These are phyloP conservation scores for Saccharomyces uvarum DNA, from an alignment of 1,139 yeast species.

Conservation along the genomic window DNA sequence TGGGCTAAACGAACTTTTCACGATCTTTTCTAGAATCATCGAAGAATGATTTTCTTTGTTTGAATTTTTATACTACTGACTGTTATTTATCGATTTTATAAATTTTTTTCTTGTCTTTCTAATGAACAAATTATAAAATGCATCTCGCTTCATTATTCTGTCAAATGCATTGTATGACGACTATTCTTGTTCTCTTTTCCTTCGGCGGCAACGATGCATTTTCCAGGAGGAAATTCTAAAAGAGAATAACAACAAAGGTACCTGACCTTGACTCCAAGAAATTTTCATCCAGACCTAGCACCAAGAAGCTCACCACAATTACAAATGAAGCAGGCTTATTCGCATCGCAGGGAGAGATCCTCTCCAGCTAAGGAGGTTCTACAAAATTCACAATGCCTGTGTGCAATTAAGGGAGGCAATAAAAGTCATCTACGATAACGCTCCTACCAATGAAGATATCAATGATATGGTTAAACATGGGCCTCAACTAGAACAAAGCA, in stretches of 20 bases:
- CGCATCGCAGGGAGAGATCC: no score
- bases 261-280: no score
- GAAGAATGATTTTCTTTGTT: neutral
- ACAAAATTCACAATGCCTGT: conserved; percentile 15
- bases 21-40: conserved; percentile 33
- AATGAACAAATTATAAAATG: neutral
- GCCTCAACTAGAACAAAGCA: conserved; percentile 8
- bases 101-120: neutral
- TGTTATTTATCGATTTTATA: neutral
- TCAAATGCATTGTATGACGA: no score
- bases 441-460: conserved; percentile 8
- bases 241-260: no score
- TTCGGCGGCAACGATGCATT: no score
- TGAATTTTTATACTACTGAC: neutral
- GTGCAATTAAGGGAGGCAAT: conserved; percentile 9
- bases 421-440: conserved; percentile 10
- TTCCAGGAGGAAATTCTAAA: no score
- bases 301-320: no score
- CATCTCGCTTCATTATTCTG: neutral
- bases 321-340: no score
- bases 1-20: conserved; percentile 72
- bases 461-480: conserved; percentile 1
- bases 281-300: no score
- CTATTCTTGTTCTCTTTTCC: no score
- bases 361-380: conserved; percentile 9